Base-by-base conservation (phyloP, 1,284 basidiomycete genomes). In the Ceratobasidium sp. region DNA sequence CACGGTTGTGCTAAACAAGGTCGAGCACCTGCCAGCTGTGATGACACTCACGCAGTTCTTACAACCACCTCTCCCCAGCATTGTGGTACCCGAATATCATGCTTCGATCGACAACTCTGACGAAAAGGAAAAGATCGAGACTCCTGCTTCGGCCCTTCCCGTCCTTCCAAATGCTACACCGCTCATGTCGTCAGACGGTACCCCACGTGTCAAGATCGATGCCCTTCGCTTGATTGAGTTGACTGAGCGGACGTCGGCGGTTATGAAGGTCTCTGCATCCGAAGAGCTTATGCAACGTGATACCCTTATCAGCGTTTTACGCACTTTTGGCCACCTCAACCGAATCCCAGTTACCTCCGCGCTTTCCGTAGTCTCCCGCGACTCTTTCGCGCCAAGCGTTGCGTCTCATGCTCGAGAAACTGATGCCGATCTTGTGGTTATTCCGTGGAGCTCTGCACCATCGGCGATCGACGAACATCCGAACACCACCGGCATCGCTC, bases 161-260 rank as follows among this genome's bases (percentile, higher is more conserved):
- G n/a, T 39, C 27, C 75, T 48, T 24, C 58, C 61, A 31, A 63
- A 27, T 31, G 56, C 13, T 54, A 62, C 0, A 68, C 79, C 27
- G 77, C 77, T 14, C 79, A 37, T 31, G 34, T 29, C 41, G 19
- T 69, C 74, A 7, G 58, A 65, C 56, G 68, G 68, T 29, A 69
- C 68, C n/a, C 73, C 74, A 27, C 59, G 58, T 19, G 69, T 75
- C 7, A 54, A 27, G 13, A 75, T 96, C 62, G 88, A 93, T 77
- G 92, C 91, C 0, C 86, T 96, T 13, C 92, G 94, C 63, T 86
- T 97, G n/a, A 88, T 96, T 78, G 95, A 96, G 80, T 86, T 98
- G 69, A 93, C 94, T 8, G 90, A 91, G 68, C 90, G 95, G 76
- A 93, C 94, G 0, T 95, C 92, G 9, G 93, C 92, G 0, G 90